Base-by-base conservation (phyloP, 371 early-diverging fungal genomes). In the Apophysomyces ossiformis region DNA sequence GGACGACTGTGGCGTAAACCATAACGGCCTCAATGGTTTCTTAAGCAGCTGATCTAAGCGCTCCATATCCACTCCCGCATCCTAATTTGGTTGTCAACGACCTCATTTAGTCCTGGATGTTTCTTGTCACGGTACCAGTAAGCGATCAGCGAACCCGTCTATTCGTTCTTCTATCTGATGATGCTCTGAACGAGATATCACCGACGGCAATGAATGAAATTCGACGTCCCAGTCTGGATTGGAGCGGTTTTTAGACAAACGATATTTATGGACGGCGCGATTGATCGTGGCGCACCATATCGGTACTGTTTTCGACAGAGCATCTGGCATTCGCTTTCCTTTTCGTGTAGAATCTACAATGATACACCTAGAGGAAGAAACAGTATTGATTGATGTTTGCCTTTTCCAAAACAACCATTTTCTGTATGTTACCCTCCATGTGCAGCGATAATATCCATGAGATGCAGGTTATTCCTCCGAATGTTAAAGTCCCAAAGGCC, bases 271-370 rank as follows among this genome's bases (percentile, higher is more conserved):
- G 3, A 87, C 69, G 0, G 86, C 90, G 15, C 77, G 77, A 67
- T 92, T 94, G 44, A 94, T 71, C 7, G 87, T 87, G 7, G 85
- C 76, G 64, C 95, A 95, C 96, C 96, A 96, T 7, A 96, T 91
- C 2, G 95, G 95, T 1, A 96, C 83, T 0, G 96, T 96, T 60
- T 93, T 93, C 1, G 94, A 83, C 37, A 95, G 74, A 5, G 92
- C 84, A 69, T 96, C 96, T 0, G 96, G 94, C 39, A 94, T 84
- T 7, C 89, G 71, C 64, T 96, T 96, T 6, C 96, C 96, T 45
- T 85, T 80, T 15, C 95, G 82, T 18, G 96, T 96, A 0, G 93
- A 92, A 70, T 96, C 96, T 2, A 96, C 94, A 21, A 96, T 84
- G 5, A 95, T 85, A 68, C 91, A 90, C 13, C 89, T 88, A 66